Base-by-base conservation (phyloP, 345 rosid genomes). In the Moricandia moricandioides region DNA sequence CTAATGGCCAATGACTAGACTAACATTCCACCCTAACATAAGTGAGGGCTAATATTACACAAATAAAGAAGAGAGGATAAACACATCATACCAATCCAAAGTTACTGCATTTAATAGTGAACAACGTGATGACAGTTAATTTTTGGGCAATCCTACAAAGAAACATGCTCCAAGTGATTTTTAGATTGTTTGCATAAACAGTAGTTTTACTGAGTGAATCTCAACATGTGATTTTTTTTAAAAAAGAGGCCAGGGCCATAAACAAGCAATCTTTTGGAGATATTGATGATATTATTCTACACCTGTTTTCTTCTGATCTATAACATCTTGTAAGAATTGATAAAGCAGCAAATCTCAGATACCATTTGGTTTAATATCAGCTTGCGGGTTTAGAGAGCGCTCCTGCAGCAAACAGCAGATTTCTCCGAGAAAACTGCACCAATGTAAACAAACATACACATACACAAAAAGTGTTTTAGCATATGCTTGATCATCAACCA, bases 331-430 rank as follows among this genome's bases (percentile, higher is more conserved):
- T 16, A 47, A 47, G 52, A 47, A 47, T n/a, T 16, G 14, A n/a
- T n/a, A 39, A 47, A n/a, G 18, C 8, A 47, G 52, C 52, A 47
- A 47, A 47, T 47, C 52, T 47, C 64, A 30, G 49, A 24, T 40
- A 40, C 26, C 26, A 62, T 63, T 39, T 31, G 29, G 5, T 65
- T 70, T 65, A 18, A 21, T 21, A 62, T 79, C 71, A 79, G 78
- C 65, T 68, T 17, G 17, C 61, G 11, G 77, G 83, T 81, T 86
- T 92, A 21, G 92, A 86, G 65, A 90, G 83, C 26, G 80, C 91
- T 35, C 96, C 99, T 5, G 97, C 92, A 5, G 91, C 97, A 73
- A 95, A 92, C 54, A 92, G 86, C 54, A 95, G 82, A 79, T 92
- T 95, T 76, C 98, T 86, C 67, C 56, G 10, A 49, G 56, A 49